Conservation (phyloP, 2,329 filamentous ascomycete species). For the Diaporthe eres region DNA sequence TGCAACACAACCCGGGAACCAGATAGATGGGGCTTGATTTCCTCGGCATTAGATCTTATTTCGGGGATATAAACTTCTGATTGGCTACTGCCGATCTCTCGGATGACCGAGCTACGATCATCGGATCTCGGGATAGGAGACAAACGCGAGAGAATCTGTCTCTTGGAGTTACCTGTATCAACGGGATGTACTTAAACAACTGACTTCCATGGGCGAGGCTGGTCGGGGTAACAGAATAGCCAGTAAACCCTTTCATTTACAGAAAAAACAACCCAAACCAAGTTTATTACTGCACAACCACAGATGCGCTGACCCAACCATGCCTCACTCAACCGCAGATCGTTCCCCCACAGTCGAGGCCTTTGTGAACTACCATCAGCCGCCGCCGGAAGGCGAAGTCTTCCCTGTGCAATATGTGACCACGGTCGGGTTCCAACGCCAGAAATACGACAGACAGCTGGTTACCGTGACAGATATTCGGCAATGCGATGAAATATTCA, state of each 20-base stretch:
- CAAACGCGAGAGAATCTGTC: not conserved
- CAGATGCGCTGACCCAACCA: not conserved
- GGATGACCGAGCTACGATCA: not conserved
- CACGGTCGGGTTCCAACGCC: constrained; percentile 2
- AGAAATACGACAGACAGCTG: constrained; percentile 10
- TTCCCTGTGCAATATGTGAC: constrained; percentile 19
- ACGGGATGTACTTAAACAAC: not conserved
- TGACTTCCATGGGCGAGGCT: not conserved
- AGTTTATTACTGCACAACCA: not conserved
- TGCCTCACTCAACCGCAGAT: constrained; percentile 8
- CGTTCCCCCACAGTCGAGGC: not conserved
- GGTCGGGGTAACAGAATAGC: not conserved
- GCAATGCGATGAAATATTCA: not conserved
- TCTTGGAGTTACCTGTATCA: not conserved
- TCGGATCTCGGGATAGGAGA: not conserved
- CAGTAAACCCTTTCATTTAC: not conserved
- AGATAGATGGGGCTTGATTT: not conserved
- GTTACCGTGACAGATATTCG: constrained; percentile 3
- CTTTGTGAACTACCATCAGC: constrained; percentile 5
- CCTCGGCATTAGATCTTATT: not conserved
- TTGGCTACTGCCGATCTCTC: not conserved
- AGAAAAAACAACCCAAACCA: not conserved
- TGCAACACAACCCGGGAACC: not conserved
- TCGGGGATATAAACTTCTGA: not conserved
- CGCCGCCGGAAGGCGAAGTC: not conserved